phyloP scores from a whole-genome alignment of 306 rosid genomes.

The Cucurbita moschata region DNA sequence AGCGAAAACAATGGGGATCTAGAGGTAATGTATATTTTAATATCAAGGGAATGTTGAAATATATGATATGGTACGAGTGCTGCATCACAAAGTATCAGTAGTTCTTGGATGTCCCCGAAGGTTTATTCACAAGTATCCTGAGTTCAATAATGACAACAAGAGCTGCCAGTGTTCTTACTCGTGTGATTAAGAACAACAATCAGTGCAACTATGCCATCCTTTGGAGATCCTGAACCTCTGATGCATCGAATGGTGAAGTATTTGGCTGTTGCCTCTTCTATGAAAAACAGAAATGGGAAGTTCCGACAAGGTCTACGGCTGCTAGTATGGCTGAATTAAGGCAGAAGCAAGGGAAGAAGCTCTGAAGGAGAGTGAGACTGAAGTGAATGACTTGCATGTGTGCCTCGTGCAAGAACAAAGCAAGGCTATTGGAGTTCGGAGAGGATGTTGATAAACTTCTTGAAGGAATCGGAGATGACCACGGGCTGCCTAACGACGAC shows the following conservation, averaged over 20 bases:
- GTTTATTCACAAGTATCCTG: background rate
- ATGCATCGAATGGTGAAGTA: conserved; percentile 73
- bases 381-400: conserved; percentile 76
- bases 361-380: conserved; percentile 84
- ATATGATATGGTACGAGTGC: background rate
- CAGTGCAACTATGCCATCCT: conserved; percentile 65
- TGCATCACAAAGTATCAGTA: background rate
- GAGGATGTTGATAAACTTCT: conserved; percentile 74
- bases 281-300: conserved; percentile 60
- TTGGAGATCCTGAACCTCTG: conserved; percentile 75
- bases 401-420: conserved; percentile 98
- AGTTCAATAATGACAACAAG: conserved; percentile 17
- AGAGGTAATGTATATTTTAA: conserved; percentile 38
- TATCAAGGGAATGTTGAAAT: background rate
- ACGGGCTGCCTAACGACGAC: conserved; percentile 23
- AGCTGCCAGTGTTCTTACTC: conserved; percentile 92
- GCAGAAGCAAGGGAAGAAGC: conserved; percentile 98
- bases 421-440: conserved; percentile 78
- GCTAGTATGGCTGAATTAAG: conserved; percentile 80
- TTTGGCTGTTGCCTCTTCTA: conserved; percentile 72
- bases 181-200: conserved; percentile 65
- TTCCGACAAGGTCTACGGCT: conserved; percentile 67
- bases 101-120: background rate
- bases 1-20: conserved; percentile 79
- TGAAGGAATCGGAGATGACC: conserved; percentile 76